These are phyloP conservation scores for Ganoderma boninense DNA, from an alignment of 1,284 basidiomycete species.

Conservation along the genomic window DNA sequence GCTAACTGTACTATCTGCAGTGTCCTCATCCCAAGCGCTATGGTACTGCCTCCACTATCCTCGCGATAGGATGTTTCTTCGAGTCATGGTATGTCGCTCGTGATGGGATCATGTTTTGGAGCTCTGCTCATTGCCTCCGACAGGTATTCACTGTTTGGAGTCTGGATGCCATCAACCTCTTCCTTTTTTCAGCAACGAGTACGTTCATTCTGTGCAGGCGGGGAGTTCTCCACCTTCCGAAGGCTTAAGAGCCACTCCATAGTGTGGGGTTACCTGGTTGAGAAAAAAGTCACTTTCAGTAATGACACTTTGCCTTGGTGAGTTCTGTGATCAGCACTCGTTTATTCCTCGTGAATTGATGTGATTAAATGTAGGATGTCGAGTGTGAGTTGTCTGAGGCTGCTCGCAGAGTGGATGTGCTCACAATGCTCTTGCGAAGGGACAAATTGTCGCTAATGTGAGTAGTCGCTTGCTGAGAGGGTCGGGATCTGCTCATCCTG, in stretches of 20 bases:
- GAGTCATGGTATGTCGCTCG: conserved; percentile 14
- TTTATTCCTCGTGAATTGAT: neutral
- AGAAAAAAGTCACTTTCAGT: neutral
- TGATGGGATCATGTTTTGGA: no score
- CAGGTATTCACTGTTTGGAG: conserved; percentile 22
- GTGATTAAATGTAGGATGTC: conserved; percentile 19
- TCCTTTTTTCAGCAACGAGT: conserved; percentile 2
- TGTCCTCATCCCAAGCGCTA: conserved; percentile 20
- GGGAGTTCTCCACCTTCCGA: neutral
- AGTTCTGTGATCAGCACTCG: neutral
- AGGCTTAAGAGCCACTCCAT: neutral
- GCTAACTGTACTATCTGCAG: conserved; percentile 18
- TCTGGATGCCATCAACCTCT: conserved; percentile 9
- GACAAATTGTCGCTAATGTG: conserved; percentile 27
- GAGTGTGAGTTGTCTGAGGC: conserved; percentile 12
- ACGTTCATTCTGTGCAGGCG: no score
- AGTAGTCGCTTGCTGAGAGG: neutral
- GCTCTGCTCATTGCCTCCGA: neutral
- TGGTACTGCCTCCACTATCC: conserved; percentile 29
- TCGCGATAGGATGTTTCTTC: conserved; percentile 23
- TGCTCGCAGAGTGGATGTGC: neutral
- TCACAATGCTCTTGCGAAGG: conserved; percentile 8
- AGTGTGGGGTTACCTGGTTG: conserved; percentile 10
- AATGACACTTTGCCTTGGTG: conserved; percentile 6
- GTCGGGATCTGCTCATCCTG: neutral